A percentile compares a stretch with the other conserved stretches of the same genome.
Evolutionary conservation across 179 eudicot genomes (phyloP).

Genomic region (Heliamphora pulchella): DNA sequence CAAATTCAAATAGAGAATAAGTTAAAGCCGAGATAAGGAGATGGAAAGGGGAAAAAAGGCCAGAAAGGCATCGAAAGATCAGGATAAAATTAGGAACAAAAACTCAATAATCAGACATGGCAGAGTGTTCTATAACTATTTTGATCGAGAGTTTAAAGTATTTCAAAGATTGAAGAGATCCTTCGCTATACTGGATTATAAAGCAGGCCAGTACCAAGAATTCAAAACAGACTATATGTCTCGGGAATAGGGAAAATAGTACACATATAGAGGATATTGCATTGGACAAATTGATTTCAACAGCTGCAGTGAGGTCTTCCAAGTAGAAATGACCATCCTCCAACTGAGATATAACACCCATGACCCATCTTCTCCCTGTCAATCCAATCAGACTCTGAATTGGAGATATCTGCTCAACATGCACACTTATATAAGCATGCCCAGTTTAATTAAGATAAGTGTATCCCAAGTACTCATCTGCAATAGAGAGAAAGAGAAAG

Average conservation of each 20-base stretch:
- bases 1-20: neutral
- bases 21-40: neutral
- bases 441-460: neutral
- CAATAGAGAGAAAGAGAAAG: neutral
- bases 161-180: neutral
- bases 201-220: neutral
- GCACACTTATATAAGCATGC: neutral
- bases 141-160: neutral
- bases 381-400: constrained; percentile 81
- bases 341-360: constrained; percentile 92
- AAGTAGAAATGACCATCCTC: constrained; percentile 97
- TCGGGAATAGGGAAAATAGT: neutral
- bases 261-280: constrained; percentile 71
- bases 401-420: constrained; percentile 66
- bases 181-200: neutral
- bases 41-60: no score
- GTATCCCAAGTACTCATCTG: neutral
- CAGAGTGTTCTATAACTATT: neutral
- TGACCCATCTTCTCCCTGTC: constrained; percentile 82
- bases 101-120: neutral
- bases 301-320: constrained; percentile 90
- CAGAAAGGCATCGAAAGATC: neutral
- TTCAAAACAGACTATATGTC: neutral
- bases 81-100: neutral
- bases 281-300: constrained; percentile 69